phyloP scores from a whole-genome alignment of 257 asterid species.

The Cruciata laevipes region DNA sequence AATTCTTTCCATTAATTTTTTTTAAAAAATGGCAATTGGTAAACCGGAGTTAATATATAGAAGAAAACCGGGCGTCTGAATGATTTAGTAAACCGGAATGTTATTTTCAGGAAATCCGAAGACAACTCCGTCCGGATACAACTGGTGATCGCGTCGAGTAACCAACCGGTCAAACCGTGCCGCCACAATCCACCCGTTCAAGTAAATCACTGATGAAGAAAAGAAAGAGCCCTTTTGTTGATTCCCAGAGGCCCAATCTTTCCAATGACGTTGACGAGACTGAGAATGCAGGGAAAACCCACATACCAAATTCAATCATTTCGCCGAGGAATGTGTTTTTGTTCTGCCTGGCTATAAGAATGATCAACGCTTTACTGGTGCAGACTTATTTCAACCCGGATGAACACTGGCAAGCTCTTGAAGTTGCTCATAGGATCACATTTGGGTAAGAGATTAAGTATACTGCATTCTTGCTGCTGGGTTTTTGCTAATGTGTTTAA shows the following conservation, averaged over 20 bases:
- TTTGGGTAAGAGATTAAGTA: conserved; percentile 44
- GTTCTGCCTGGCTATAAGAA: conserved; percentile 36
- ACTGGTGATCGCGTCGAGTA: not conserved
- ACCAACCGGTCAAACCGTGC: not conserved
- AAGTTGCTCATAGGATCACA: conserved; percentile 59
- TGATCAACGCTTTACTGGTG: conserved; percentile 56
- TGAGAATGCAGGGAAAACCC: conserved; percentile 8
- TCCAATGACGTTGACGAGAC: not conserved
- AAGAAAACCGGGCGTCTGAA: too few species aligned
- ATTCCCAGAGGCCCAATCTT: conserved; percentile 5
- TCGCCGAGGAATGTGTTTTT: conserved; percentile 30
- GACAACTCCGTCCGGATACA: not conserved
- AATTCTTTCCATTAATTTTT: too few species aligned
- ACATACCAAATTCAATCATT: conserved; percentile 10
- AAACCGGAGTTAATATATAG: too few species aligned
- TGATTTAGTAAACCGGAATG: not conserved
- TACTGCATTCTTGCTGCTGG: not conserved
- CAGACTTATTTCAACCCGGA: conserved; percentile 96
- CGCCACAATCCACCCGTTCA: not conserved
- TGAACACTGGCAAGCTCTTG: conserved; percentile 97
- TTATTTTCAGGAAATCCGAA: not conserved
- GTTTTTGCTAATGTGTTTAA: not conserved
- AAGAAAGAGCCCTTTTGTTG: conserved; percentile 29
- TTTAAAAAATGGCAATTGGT: too few species aligned
- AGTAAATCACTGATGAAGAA: conserved; percentile 21